Base-by-base conservation (phyloP, 495 filamentous ascomycete genomes). In the Chaetomidium leptoderma region DNA sequence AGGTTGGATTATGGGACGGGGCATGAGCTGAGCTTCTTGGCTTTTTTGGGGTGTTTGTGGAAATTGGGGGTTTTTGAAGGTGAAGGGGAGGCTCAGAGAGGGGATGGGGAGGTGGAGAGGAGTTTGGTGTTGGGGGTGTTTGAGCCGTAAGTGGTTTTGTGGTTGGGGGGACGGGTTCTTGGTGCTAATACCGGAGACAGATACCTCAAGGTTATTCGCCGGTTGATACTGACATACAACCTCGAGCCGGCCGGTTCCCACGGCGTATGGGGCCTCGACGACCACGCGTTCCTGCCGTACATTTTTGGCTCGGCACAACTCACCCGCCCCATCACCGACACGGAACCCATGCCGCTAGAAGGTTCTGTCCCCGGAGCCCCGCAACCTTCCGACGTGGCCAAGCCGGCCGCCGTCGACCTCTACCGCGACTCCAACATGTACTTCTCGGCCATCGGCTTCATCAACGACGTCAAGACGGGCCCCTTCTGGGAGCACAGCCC, bases 401-500 rank as follows among this genome's bases (percentile, higher is more conserved):
- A 91, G 61, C 64, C 75, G 3, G 73, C 72, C 24, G 69, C 83
- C 16, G 91, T 96, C 29, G 79, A 88, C 42, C 73, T 78, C 40
- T 83, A 91, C 68, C 77, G 90, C 52, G 76, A 78, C 51, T 75
- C 64, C 14, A 96, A 97, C 70, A 82, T 99, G 77, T 99, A 99
- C 71, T 99, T 97, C 76, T 86, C 86, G n/a, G 95, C 93, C n/a
- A 81, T 99, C 60, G 92, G 90, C 9, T 99, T 99, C 74, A 97
- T 99, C 66, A 87, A 96, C 69, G 95, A 97, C 74, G 93, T 99
- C 50, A 99, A 99, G 70, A 90, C 77, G 53, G 93, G 93, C 0
- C 93, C 95, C 1, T 99, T 99, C 72, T 97, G 93, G 95, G 93
- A 97, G 64, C 93, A 99, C 66, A 95, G 89, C 57, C 95, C 91